These are phyloP conservation scores for Apiospora rasikravindrae DNA, from an alignment of 2,329 filamentous ascomycete species.

Conservation along the genomic window DNA sequence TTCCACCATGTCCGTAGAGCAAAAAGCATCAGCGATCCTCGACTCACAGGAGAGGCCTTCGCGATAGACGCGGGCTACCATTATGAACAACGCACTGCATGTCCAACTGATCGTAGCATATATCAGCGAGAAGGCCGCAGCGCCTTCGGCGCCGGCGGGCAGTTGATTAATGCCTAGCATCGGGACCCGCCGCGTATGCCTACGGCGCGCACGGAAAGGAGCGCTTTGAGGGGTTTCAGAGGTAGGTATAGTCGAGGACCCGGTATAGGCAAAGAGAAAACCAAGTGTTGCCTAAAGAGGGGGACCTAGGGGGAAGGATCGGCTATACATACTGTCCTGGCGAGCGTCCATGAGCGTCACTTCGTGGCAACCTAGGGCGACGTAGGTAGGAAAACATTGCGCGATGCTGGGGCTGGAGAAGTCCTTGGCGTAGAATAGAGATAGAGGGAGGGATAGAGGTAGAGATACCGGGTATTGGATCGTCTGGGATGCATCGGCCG, in stretches of 20 bases:
- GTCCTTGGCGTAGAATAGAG: not conserved
- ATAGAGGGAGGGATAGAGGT: not conserved
- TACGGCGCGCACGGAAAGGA: not conserved
- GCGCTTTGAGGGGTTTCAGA: not conserved
- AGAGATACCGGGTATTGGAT: not conserved
- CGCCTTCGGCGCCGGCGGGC: conserved; percentile 25
- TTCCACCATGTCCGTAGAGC: not conserved
- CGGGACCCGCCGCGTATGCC: conserved; percentile 12
- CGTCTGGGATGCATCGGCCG: conserved; percentile 19
- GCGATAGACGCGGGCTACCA: conserved; percentile 33
- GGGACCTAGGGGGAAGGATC: not conserved
- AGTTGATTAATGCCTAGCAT: conserved; percentile 27
- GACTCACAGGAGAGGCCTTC: conserved; percentile 32
- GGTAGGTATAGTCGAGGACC: not conserved
- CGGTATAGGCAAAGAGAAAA: not conserved
- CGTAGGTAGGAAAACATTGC: not conserved
- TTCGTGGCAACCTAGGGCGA: not conserved
- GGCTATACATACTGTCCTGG: not conserved
- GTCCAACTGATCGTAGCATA: conserved; percentile 25
- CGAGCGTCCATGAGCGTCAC: not conserved
- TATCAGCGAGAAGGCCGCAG: conserved; percentile 24
- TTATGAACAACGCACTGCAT: conserved; percentile 28
- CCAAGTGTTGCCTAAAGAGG: conserved; percentile 10
- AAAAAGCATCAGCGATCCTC: not conserved
- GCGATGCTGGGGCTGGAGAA: not conserved